These are phyloP conservation scores for Fusarium albosuccineum DNA, from an alignment of 2,329 filamentous ascomycete species.

Conservation along the genomic window DNA sequence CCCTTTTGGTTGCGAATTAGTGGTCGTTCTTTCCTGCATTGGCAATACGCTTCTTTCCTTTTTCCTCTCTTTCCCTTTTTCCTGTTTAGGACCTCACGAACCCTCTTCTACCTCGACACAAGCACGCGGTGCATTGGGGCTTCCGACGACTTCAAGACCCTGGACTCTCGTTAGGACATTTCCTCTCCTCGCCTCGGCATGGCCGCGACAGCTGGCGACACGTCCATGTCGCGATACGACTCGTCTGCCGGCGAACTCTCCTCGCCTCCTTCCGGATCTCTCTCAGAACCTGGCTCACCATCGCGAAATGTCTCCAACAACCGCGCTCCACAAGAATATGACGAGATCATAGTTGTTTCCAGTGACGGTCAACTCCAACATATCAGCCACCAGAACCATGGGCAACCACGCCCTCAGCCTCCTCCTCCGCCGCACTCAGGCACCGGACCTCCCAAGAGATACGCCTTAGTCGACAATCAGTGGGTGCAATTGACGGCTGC, in stretches of 20 bases:
- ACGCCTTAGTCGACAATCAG: conserved; percentile 54
- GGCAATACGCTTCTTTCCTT: conserved; percentile 6
- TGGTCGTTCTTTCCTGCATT: conserved; percentile 7
- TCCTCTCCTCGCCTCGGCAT: conserved; percentile 37
- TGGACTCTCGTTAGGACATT: conserved; percentile 11
- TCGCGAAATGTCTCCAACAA: conserved; percentile 50
- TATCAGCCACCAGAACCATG: conserved; percentile 36
- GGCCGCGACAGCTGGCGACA: conserved; percentile 49
- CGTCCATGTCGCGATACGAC: conserved; percentile 57
- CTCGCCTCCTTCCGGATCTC: conserved; percentile 64
- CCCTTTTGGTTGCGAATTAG: conserved; percentile 17
- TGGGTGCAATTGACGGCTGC: conserved; percentile 67
- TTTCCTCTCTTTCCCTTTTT: conserved; percentile 1
- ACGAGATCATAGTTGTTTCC: conserved; percentile 63
- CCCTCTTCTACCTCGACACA: conserved; percentile 9
- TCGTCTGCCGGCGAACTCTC: conserved; percentile 64
- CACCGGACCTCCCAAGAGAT: conserved; percentile 48
- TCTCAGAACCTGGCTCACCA: conserved; percentile 64
- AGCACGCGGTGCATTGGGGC: conserved; percentile 8
- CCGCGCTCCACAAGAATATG: conserved; percentile 54
- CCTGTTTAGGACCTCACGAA: background rate
- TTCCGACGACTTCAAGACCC: conserved; percentile 18
- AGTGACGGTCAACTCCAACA: conserved; percentile 47
- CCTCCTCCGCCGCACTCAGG: conserved; percentile 41
- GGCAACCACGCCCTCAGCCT: conserved; percentile 37